Percentiles rank a stretch among this genome's conserved stretches.
phyloP scores from a whole-genome alignment of 176 grass and related monocot species.

The Oryza longistaminata region DNA sequence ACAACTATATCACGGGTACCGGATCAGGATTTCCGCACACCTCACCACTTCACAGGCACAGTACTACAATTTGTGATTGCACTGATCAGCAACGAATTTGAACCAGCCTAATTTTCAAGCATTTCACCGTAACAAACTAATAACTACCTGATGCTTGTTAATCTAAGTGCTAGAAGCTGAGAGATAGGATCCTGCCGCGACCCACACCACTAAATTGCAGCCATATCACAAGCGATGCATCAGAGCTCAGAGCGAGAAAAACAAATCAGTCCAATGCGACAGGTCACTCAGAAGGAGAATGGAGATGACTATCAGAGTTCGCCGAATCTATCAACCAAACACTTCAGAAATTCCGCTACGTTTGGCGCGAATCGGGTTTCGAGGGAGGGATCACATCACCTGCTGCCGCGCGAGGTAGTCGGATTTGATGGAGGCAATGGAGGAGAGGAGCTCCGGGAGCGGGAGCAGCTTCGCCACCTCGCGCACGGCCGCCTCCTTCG shows the following conservation, averaged over 20 bases:
- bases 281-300: neutral
- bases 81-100: neutral
- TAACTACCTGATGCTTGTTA: neutral
- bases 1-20: neutral
- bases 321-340: neutral
- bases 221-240: neutral
- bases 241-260: neutral
- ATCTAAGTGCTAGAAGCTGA: neutral
- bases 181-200: constrained; percentile 10
- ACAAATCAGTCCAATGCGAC: neutral
- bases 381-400: constrained; percentile 48
- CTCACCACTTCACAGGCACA: constrained; percentile 13
- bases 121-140: neutral
- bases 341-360: constrained; percentile 21
- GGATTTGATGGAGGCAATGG: constrained; percentile 86
- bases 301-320: neutral
- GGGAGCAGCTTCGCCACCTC: constrained; percentile 98
- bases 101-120: neutral
- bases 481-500: constrained; percentile 90
- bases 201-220: constrained; percentile 2
- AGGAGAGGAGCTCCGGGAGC: constrained; percentile 84
- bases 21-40: constrained; percentile 10
- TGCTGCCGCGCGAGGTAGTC: constrained; percentile 95
- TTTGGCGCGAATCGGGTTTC: constrained; percentile 26
- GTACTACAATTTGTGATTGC: neutral